Conservation (phyloP, 495 filamentous ascomycete species). For the Cetradonia linearis region DNA sequence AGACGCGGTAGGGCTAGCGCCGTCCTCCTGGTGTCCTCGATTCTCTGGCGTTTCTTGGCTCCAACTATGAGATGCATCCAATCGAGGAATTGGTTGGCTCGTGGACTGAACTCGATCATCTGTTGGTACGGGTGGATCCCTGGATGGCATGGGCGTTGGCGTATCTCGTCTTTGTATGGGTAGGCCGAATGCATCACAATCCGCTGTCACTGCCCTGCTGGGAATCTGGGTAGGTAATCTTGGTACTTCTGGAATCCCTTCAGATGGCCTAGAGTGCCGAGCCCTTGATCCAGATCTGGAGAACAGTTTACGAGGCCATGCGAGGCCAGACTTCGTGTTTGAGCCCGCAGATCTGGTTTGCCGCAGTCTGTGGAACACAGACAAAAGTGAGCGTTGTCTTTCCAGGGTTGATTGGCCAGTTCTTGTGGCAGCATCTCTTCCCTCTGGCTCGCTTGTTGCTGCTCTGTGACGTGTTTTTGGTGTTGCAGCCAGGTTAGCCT, state of each 20-base stretch:
- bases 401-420: not conserved
- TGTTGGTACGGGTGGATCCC: slow-evolving; percentile 3
- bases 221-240: slow-evolving; percentile 10
- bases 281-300: slow-evolving; percentile 16
- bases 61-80: not conserved
- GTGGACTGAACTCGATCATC: not conserved
- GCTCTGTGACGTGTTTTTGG: not conserved
- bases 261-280: not conserved
- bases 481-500: slow-evolving; percentile 3
- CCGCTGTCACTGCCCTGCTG: not conserved
- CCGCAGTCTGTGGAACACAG: slow-evolving; percentile 21
- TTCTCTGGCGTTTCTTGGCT: not conserved
- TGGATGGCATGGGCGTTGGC: slow-evolving; percentile 1
- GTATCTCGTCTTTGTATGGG: slow-evolving; percentile 4
- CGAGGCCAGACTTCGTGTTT: slow-evolving; percentile 5
- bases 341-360: slow-evolving; percentile 22
- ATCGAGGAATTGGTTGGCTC: not conserved
- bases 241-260: slow-evolving; percentile 13
- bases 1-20: not conserved
- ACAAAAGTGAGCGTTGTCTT: slow-evolving; percentile 17
- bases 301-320: slow-evolving; percentile 16
- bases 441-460: not conserved
- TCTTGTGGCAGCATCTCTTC: not conserved
- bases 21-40: not conserved
- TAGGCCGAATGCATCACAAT: not conserved